Percentiles rank a stretch among this genome's conserved stretches.
Conservation (phyloP, 768 basidiomycete species). For the Fomitopsis pulvina region DNA sequence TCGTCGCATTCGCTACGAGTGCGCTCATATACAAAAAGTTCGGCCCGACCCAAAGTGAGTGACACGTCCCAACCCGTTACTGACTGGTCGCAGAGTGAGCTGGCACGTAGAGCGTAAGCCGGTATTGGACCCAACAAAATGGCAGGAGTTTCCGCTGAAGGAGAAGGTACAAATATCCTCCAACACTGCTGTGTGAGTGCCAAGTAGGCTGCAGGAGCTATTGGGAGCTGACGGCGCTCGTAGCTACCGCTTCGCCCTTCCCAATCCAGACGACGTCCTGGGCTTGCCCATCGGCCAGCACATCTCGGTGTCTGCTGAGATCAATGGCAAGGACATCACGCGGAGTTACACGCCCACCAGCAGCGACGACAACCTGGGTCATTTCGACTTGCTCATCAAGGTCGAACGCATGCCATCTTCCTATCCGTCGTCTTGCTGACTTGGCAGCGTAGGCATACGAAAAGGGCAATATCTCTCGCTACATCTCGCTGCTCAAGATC, state of each 20-base stretch:
- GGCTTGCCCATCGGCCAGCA: conserved; percentile 97
- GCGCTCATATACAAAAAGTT: conserved; percentile 51
- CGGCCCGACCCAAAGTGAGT: conserved; percentile 12
- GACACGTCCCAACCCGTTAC: not conserved
- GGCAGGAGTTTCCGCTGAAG: conserved; percentile 76
- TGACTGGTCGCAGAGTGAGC: conserved; percentile 3
- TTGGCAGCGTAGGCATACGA: conserved; percentile 74
- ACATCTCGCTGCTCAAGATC: conserved; percentile 74
- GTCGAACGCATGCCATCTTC: conserved; percentile 30
- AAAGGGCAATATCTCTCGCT: conserved; percentile 92
- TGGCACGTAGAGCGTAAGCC: conserved; percentile 51
- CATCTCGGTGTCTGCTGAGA: conserved; percentile 85
- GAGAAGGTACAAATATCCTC: conserved; percentile 84
- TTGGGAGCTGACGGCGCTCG: not conserved
- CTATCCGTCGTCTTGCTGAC: conserved; percentile 1
- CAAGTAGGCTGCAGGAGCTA: not conserved
- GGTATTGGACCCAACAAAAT: conserved; percentile 65
- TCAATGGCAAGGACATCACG: conserved; percentile 84
- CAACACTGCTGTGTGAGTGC: conserved; percentile 89
- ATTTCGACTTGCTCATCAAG: conserved; percentile 97
- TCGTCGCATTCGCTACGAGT: conserved; percentile 41
- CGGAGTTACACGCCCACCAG: conserved; percentile 96
- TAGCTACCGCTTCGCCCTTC: conserved; percentile 91
- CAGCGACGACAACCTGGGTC: conserved; percentile 86
- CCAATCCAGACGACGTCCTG: conserved; percentile 65